phyloP scores from a whole-genome alignment of 2,329 filamentous ascomycete species.

The Thielaviopsis musarum region DNA sequence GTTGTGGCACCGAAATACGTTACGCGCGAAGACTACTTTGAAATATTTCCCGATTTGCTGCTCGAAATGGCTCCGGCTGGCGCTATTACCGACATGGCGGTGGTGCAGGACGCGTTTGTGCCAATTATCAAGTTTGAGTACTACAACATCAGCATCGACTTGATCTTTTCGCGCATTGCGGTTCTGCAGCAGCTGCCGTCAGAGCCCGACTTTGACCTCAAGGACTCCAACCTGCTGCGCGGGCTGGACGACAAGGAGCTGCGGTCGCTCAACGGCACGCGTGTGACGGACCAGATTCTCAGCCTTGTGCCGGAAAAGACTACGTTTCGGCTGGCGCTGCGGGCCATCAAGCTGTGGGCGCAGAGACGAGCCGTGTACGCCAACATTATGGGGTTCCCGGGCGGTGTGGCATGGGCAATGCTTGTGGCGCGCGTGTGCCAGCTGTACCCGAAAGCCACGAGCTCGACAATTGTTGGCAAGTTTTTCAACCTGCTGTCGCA shows the following conservation, averaged over 20 bases:
- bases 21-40: constrained; percentile 78
- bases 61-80: constrained; percentile 57
- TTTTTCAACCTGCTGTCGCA: constrained; percentile 85
- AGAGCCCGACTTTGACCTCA: constrained; percentile 53
- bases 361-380: constrained; percentile 84
- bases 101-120: constrained; percentile 80
- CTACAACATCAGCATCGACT: constrained; percentile 78
- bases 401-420: constrained; percentile 97
- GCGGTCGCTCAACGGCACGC: constrained; percentile 80
- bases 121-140: constrained; percentile 97
- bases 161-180: constrained; percentile 70
- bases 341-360: constrained; percentile 93
- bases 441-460: constrained; percentile 82
- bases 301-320: constrained; percentile 75
- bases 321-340: constrained; percentile 74
- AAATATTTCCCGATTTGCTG: constrained; percentile 67
- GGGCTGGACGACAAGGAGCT: constrained; percentile 78
- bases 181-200: constrained; percentile 51
- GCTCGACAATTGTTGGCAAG: constrained; percentile 75
- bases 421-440: constrained; percentile 91
- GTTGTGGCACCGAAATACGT: constrained; percentile 86
- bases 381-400: constrained; percentile 91
- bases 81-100: constrained; percentile 70
- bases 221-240: constrained; percentile 68
- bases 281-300: constrained; percentile 86